These are phyloP conservation scores for Pleurotus citrinopileatus DNA, from an alignment of 768 basidiomycete genomes.

Conservation along the genomic window DNA sequence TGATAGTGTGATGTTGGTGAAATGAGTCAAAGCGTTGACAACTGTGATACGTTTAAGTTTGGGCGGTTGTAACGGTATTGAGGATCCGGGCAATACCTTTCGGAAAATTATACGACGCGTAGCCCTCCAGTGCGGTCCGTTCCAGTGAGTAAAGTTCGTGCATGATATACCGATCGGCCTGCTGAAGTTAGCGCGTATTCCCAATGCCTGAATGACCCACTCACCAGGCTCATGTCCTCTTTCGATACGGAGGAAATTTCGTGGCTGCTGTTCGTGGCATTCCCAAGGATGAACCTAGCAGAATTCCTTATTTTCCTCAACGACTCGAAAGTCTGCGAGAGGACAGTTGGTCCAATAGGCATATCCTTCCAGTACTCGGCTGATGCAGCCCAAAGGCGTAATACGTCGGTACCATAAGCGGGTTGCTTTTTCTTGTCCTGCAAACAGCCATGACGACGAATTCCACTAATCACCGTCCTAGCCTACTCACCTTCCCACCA, in stretches of 20 bases:
- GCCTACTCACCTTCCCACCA: slow-evolving; percentile 63
- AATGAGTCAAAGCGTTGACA: slow-evolving; percentile 67
- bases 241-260: slow-evolving; percentile 34
- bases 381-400: slow-evolving; percentile 90
- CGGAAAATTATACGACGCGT: slow-evolving; percentile 75
- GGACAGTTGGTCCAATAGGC: slow-evolving; percentile 74
- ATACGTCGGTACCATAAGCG: slow-evolving; percentile 80
- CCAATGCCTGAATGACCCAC: slow-evolving; percentile 20
- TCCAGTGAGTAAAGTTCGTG: slow-evolving; percentile 79
- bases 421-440: slow-evolving; percentile 72
- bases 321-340: slow-evolving; percentile 72
- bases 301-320: slow-evolving; percentile 86
- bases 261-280: slow-evolving; percentile 41
- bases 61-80: slow-evolving; percentile 11
- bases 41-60: no score
- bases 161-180: slow-evolving; percentile 88
- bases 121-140: slow-evolving; percentile 60
- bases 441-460: slow-evolving; percentile 3
- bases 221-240: slow-evolving; percentile 62
- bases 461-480: background rate
- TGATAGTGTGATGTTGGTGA: slow-evolving; percentile 82
- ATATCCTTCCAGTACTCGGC: slow-evolving; percentile 90
- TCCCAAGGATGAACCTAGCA: slow-evolving; percentile 83
- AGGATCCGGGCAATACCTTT: slow-evolving; percentile 49
- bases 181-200: background rate